Evolutionary conservation across 2,329 filamentous ascomycete genomes (phyloP).

Genomic region (Lojkania enalia): DNA sequence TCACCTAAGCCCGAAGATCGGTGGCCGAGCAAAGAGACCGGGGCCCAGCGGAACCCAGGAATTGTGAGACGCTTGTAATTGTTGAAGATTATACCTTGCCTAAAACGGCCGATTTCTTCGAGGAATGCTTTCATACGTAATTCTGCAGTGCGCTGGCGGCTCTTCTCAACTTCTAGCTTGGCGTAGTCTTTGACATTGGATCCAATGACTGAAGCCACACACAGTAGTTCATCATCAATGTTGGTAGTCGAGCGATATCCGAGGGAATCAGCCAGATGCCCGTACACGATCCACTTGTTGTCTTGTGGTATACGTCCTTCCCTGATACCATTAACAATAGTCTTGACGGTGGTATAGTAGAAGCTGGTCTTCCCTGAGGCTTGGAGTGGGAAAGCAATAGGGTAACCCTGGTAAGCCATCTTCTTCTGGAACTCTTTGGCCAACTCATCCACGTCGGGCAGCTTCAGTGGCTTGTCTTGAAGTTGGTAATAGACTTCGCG

Average conservation of each 20-base stretch:
- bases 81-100: conserved; percentile 19
- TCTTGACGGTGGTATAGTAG: conserved; percentile 17
- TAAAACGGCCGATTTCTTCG: conserved; percentile 16
- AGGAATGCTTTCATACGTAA: conserved; percentile 20
- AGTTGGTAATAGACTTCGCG: conserved; percentile 19
- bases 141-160: conserved; percentile 14
- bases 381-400: conserved; percentile 16
- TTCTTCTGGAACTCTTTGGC: conserved; percentile 15
- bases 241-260: conserved; percentile 16
- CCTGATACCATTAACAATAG: conserved; percentile 15
- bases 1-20: too few relatives aligned
- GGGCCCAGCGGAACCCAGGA: too few relatives aligned
- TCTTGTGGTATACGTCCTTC: conserved; percentile 14
- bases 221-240: conserved; percentile 18
- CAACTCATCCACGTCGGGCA: conserved; percentile 18
- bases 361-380: conserved; percentile 18
- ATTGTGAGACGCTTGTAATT: too few relatives aligned
- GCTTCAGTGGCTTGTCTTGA: conserved; percentile 16
- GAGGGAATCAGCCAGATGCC: conserved; percentile 14
- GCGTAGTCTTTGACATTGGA: conserved; percentile 15
- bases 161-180: conserved; percentile 12
- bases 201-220: conserved; percentile 19
- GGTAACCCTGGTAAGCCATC: conserved; percentile 17
- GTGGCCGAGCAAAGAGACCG: too few relatives aligned
- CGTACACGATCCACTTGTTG: conserved; percentile 18